A percentile compares a stretch with the other conserved stretches of the same genome.
phyloP scores from a whole-genome alignment of 2,329 filamentous ascomycete species.

The Talaromyces rugulosus region DNA sequence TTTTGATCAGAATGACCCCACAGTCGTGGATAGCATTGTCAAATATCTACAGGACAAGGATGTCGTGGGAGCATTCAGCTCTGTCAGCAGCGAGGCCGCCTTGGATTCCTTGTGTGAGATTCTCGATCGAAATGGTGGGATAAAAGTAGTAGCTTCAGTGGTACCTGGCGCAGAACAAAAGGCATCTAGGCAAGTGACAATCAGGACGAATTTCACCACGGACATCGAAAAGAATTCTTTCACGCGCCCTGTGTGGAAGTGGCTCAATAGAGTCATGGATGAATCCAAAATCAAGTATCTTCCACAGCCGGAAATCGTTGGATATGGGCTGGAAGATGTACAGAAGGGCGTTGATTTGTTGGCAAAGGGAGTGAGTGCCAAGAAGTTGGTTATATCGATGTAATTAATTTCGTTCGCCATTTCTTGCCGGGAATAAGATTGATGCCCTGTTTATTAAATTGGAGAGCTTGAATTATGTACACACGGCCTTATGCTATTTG shows the following conservation, averaged over 20 bases:
- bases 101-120: constrained; percentile 2
- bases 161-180: background rate
- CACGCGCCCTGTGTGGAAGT: background rate
- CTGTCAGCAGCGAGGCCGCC: background rate
- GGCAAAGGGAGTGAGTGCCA: constrained; percentile 1
- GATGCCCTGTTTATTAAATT: background rate
- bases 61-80: background rate
- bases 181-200: background rate
- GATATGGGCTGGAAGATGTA: background rate
- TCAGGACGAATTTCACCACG: constrained; percentile 1
- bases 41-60: background rate
- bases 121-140: background rate
- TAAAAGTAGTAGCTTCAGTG: background rate
- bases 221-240: background rate
- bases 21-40: background rate
- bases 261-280: constrained; percentile 1
- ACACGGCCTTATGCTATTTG: background rate
- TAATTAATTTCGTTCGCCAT: background rate
- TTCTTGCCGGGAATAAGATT: background rate
- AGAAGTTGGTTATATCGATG: constrained; percentile 2
- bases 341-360: constrained; percentile 2
- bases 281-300: background rate
- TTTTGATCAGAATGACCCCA: constrained; percentile 37
- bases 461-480: background rate
- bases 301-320: background rate